Conservation (phyloP, 768 basidiomycete genomes). For the Podaxis pistillaris region DNA sequence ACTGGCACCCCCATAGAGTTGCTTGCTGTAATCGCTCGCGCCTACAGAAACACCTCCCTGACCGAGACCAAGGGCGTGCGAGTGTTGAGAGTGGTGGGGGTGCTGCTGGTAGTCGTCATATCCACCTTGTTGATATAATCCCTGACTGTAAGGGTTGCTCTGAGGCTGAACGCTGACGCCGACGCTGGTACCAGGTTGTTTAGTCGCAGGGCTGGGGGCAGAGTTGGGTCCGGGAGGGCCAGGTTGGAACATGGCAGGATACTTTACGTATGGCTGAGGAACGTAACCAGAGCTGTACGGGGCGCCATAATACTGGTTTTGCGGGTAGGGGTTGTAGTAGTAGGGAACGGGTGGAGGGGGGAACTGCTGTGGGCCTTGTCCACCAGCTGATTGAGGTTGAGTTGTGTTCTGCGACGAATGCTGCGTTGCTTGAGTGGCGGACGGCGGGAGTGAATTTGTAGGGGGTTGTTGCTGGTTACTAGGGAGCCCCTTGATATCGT, state of each 20-base stretch:
- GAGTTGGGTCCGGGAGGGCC: constrained; percentile 68
- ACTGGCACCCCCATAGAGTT: constrained; percentile 44
- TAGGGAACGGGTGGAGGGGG: constrained; percentile 58
- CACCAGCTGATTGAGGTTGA: constrained; percentile 59
- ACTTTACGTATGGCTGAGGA: constrained; percentile 75
- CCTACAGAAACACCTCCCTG: constrained; percentile 38
- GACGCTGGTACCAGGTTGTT: constrained; percentile 58
- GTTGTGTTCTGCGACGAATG: constrained; percentile 49
- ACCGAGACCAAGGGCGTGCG: constrained; percentile 41
- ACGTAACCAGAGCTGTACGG: constrained; percentile 63
- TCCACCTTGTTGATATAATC: constrained; percentile 58
- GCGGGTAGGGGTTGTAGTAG: constrained; percentile 63
- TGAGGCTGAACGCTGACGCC: constrained; percentile 46
- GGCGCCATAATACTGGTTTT: constrained; percentile 73
- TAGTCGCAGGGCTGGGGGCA: constrained; percentile 62
- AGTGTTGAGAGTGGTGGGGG: constrained; percentile 52
- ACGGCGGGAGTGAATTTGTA: constrained; percentile 46
- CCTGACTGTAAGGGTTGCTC: constrained; percentile 60
- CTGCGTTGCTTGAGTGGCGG: constrained; percentile 53
- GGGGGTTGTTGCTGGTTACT: constrained; percentile 54
- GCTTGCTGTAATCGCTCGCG: constrained; percentile 42
- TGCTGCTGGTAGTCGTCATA: constrained; percentile 47
- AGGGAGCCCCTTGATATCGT: constrained; percentile 73
- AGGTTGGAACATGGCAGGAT: constrained; percentile 73
- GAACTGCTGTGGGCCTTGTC: constrained; percentile 67